Percentiles rank a stretch among this genome's conserved stretches.
These are phyloP conservation scores for Phaffomyces thermotolerans DNA, from an alignment of 805 yeast genomes.

Conservation along the genomic window DNA sequence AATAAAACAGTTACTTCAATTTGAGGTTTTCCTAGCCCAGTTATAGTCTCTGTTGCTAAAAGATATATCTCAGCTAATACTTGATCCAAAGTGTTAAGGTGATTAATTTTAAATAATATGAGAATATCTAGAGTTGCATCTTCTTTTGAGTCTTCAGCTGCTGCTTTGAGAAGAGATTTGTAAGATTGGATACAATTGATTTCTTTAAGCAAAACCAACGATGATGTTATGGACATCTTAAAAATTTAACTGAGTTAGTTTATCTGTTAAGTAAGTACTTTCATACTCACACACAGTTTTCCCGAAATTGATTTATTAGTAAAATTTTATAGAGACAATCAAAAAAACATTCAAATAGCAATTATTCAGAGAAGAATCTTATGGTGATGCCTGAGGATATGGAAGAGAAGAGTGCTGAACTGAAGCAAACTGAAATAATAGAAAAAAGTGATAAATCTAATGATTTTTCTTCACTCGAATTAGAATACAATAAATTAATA, in stretches of 20 bases:
- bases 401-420: no score
- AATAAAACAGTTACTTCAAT: conserved; percentile 17
- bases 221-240: conserved; percentile 10
- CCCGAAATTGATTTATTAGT: background rate
- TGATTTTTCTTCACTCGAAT: conserved; percentile 12
- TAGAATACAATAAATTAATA: conserved; percentile 31
- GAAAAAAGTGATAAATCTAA: no score
- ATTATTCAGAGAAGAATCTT: no score
- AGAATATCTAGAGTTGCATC: conserved; percentile 18
- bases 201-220: conserved; percentile 17
- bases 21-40: conserved; percentile 5
- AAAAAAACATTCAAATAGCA: no score
- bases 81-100: conserved; percentile 17
- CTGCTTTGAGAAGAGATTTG: conserved; percentile 14
- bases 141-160: conserved; percentile 6
- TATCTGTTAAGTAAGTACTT: no score
- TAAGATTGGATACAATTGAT: conserved; percentile 14
- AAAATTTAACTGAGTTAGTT: background rate
- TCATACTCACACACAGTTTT: no score
- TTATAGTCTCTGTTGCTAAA: conserved; percentile 12
- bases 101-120: conserved; percentile 10
- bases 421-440: no score
- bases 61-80: conserved; percentile 18
- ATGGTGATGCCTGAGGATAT: no score
- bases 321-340: no score